Base-by-base conservation (phyloP, 352 stramenopile species). In the Globisporangium paroecandrum region DNA sequence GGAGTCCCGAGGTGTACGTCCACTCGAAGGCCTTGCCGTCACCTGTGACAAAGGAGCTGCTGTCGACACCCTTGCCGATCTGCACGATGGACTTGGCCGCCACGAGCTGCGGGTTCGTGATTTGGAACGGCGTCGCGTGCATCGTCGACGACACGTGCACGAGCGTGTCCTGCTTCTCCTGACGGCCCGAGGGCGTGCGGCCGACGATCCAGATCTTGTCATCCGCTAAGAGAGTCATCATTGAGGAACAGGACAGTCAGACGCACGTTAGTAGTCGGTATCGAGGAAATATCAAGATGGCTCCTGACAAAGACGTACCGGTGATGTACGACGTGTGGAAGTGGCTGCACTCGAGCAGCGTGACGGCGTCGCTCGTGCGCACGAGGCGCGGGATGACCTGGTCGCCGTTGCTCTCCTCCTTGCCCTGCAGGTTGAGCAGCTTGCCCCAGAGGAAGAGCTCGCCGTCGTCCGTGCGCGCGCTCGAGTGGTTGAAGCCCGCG, bases 401-500 rank as follows among this genome's bases (percentile, higher is more conserved):
- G 59, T 95, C 88, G 43, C 77, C 78, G 49, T 81, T 76, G 47
- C 69, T 87, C 55, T 89, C 79, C 1, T 69, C 70, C 64, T 89
- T 89, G 60, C 81, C 81, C 60, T 90, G 79, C 12, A 81, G 75
- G 47, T 92, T 88, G 12, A 94, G 68, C 57, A 95, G 47, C 70
- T 97, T 97, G 12, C 89, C 89, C 89, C 89, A 97, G 47, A 94
- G 20, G 51, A 86, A 97, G 34, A 97, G 68, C 68, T 94, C 83
- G 29, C 89, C 87, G 46, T 94, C 83, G 56, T 78, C 80, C 34
- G 84, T 89, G 53, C 93, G 53, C 29, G 85, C 87, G 27, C 75
- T 87, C 25, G 85, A 94, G 68, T 90, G 74, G 69, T 94, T 95
- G 63, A 97, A 95, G n/a, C 89, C 88, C 53, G 87, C 86, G 58